Evolutionary conservation across 2,329 filamentous ascomycete genomes (phyloP), one percentile per base, ranked within the genome.

Genomic region (Trichoderma cornu-damae): DNA sequence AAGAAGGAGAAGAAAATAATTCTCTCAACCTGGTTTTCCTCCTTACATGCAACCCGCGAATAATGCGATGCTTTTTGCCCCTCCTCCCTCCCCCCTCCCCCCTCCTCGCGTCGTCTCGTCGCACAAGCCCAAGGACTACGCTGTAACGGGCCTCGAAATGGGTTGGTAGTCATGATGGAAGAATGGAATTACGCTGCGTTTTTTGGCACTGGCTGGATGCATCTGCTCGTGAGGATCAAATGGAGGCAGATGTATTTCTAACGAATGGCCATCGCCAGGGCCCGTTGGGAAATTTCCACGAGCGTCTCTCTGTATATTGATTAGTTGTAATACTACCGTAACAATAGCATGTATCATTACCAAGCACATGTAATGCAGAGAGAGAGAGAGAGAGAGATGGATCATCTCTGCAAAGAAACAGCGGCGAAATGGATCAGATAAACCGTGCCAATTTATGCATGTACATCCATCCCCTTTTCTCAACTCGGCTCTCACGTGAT

Each of bases 341-440:
- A n/a, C n/a, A n/a, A 54, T 40, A 16, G 16, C 20, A 14, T 55
- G 24, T 55, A 55, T 55, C 16, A 38, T n/a, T 37, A n/a, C n/a
- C n/a, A 37, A 11, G 42, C 16, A 38, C 3, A 22, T 14, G 32
- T 22, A 32, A n/a, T n/a, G 5, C 14, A 12, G 44, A 32, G 28
- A 30, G n/a, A n/a, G n/a, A n/a, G n/a, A n/a, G n/a, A n/a, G n/a
- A n/a, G n/a, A n/a, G n/a, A n/a, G n/a, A n/a, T n/a, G n/a, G n/a
- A 42, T 32, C 24, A 6, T 22, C 6, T 40, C 34, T n/a, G n/a
- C n/a, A n/a, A n/a, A n/a, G n/a, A n/a, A n/a, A n/a, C n/a, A n/a
- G n/a, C n/a, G n/a, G n/a, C n/a, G n/a, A n/a, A n/a, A n/a, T n/a
- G n/a, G n/a, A n/a, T n/a, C n/a, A n/a, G n/a, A n/a, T n/a, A n/a